A percentile compares a stretch with the other conserved stretches of the same genome.
phyloP scores from a whole-genome alignment of 1,139 yeast genomes.

The Saccharomyces pastorianus region DNA sequence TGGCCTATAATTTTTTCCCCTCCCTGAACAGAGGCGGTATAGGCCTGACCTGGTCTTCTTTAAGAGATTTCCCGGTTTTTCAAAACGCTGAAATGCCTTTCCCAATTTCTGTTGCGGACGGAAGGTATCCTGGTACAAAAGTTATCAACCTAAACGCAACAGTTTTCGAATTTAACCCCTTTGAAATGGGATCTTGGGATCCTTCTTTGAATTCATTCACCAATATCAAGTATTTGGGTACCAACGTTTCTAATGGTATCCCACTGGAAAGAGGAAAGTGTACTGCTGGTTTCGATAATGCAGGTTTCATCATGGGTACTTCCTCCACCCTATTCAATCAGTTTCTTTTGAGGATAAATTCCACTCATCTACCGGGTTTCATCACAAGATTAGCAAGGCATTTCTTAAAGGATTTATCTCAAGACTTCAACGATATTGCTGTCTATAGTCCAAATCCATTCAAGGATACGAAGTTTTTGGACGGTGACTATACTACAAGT shows the following conservation, averaged over 20 bases:
- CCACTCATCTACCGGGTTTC: slow-evolving; percentile 43
- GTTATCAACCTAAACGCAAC: slow-evolving; percentile 57
- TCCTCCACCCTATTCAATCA: slow-evolving; percentile 61
- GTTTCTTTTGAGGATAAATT: slow-evolving; percentile 35
- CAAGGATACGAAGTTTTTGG: slow-evolving; percentile 35
- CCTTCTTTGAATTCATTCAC: slow-evolving; percentile 58
- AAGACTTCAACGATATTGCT: slow-evolving; percentile 56
- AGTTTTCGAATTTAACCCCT: slow-evolving; percentile 69
- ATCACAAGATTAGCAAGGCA: slow-evolving; percentile 38
- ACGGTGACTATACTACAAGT: slow-evolving; percentile 26
- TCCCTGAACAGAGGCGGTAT: slow-evolving; percentile 47
- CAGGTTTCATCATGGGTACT: slow-evolving; percentile 67
- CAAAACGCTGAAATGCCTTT: slow-evolving; percentile 60
- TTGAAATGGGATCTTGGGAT: slow-evolving; percentile 84
- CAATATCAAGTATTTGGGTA: slow-evolving; percentile 62
- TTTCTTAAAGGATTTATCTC: slow-evolving; percentile 39
- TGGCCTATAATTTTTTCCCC: slow-evolving; percentile 60
- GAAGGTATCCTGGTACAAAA: slow-evolving; percentile 56
- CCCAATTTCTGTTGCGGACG: slow-evolving; percentile 70
- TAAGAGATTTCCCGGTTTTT: slow-evolving; percentile 36
- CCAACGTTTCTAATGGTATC: slow-evolving; percentile 48
- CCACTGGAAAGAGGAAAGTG: slow-evolving; percentile 38
- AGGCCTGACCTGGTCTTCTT: too few species aligned
- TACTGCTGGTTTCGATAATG: slow-evolving; percentile 62
- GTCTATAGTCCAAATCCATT: slow-evolving; percentile 65